Base-by-base conservation (phyloP, 148 eudicot genomes). In the Diospyros kaki region DNA sequence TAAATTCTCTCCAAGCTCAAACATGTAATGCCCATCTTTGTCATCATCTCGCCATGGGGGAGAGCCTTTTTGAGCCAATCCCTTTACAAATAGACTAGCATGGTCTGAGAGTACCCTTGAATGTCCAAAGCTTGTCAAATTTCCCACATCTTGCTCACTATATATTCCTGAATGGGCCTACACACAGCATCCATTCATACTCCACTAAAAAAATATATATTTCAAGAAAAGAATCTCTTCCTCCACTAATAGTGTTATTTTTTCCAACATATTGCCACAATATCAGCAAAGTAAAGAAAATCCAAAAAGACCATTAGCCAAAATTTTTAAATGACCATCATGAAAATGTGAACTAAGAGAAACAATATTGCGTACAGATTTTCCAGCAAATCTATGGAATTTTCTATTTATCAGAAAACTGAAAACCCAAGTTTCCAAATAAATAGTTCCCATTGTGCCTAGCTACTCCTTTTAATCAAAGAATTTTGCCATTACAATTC, bases 31-130 rank as follows among this genome's bases (percentile, higher is more conserved):
- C 74, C 98, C 98, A 83, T 93, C 98, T 87, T 93, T 93, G 93
- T 91, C 98, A 88, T 91, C 98, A 80, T 86, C 91, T 78, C 98
- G 89, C 98, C 89, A 84, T 68, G 98, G 98, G 76, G 98, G 98
- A 81, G 98, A 91, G 82, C 91, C 97, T 81, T 91, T 93, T 83
- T 84, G 94, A 82, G 83, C 86, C 86, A 89, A 72, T 84, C 90
- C 94, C 86, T 87, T 89, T 81, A 81, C 90, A 86, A 81, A 87
- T 69, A 86, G 87, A 86, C 85, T 88, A 87, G 90, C 82, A 83
- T 87, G 87, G 87, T 89, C 89, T 76, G 85, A 60, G 76, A 77
- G 89, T 78, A 84, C 78, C 84, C 91, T 88, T 69, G 93, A 86
- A 75, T 88, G 85, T 87, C 88, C 94, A 82, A 88, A 89, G 91